phyloP scores from a whole-genome alignment of 179 eudicot genomes.

The Spinacia oleracea region DNA sequence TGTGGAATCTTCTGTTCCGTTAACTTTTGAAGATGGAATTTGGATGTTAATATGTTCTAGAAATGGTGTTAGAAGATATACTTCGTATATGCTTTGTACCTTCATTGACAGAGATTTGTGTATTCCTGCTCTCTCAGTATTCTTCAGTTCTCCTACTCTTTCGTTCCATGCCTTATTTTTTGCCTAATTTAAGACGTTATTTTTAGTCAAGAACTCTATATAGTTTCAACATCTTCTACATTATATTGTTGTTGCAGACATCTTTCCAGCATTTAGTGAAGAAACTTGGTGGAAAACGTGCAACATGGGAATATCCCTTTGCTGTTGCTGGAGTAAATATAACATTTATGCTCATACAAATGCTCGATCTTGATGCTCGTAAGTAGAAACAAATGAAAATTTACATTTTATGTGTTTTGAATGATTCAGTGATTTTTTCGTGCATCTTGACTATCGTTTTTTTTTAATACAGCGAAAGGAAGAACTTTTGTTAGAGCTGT shows the following conservation, averaged over 20 bases:
- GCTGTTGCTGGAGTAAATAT: slow-evolving; percentile 93
- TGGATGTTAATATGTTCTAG: background rate
- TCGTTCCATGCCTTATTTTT: background rate
- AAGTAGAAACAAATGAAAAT: slow-evolving; percentile 17
- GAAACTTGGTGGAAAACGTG: slow-evolving; percentile 66
- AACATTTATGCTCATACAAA: slow-evolving; percentile 85
- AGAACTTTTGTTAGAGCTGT: slow-evolving; percentile 61
- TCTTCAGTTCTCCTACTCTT: background rate
- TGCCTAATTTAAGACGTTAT: background rate
- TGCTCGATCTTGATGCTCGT: slow-evolving; percentile 71
- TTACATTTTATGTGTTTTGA: background rate
- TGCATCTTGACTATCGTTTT: slow-evolving; percentile 11
- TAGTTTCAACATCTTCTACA: background rate
- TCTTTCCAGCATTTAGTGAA: slow-evolving; percentile 64
- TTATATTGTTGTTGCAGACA: slow-evolving; percentile 42
- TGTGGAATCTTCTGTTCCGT: background rate
- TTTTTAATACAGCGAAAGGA: slow-evolving; percentile 59
- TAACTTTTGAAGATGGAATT: background rate
- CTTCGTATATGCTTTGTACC: background rate
- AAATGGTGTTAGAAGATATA: background rate
- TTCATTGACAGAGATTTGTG: background rate
- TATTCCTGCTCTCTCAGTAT: no score
- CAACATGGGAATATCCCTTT: slow-evolving; percentile 90
- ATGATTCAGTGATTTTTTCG: background rate
- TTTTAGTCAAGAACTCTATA: background rate